Base-by-base conservation (phyloP, 2,329 filamentous ascomycete species). In the Penicillium sp. region DNA sequence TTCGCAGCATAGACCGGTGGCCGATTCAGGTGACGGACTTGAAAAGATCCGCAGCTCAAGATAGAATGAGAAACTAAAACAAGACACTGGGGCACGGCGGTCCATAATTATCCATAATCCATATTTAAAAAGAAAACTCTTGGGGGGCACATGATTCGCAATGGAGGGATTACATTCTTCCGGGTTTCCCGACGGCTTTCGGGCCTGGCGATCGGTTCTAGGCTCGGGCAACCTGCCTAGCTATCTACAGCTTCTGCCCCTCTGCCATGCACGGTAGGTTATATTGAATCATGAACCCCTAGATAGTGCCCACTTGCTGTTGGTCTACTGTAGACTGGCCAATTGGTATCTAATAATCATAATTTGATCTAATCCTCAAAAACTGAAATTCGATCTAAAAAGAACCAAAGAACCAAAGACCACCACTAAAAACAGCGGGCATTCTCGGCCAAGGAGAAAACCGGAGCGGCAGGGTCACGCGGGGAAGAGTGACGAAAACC, bases 401-500 rank as follows among this genome's bases (percentile, higher is more conserved):
- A n/a, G n/a, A n/a, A n/a, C n/a, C n/a, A n/a, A n/a, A n/a, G n/a
- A n/a, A n/a, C n/a, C n/a, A n/a, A n/a, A n/a, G n/a, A n/a, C n/a
- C n/a, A n/a, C n/a, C n/a, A n/a, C n/a, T n/a, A n/a, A n/a, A n/a
- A 40, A 8, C 11, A 14, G 46, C 58, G 56, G 58, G 44, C 42
- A 50, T 51, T 56, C 24, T 48, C 55, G 58, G 51, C 39, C 21
- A 54, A 52, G 59, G 51, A 33, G 46, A 54, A 60, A 58, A 58
- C 55, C 59, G 59, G 58, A 58, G 52, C 43, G 44, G 39, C 33
- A 40, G 48, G 55, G 59, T 64, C 61, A 63, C 55, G 56, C 59
- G 61, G 61, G 61, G 61, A 59, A 63, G 29, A 42, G 60, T 62
- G 61, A 63, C 59, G 59, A 63, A 63, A 63, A 63, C 54, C 34